Percentiles rank a stretch among this genome's conserved stretches.
These are phyloP conservation scores for Amylocarpus encephaloides DNA, from an alignment of 2,329 filamentous ascomycete species.

Conservation along the genomic window DNA sequence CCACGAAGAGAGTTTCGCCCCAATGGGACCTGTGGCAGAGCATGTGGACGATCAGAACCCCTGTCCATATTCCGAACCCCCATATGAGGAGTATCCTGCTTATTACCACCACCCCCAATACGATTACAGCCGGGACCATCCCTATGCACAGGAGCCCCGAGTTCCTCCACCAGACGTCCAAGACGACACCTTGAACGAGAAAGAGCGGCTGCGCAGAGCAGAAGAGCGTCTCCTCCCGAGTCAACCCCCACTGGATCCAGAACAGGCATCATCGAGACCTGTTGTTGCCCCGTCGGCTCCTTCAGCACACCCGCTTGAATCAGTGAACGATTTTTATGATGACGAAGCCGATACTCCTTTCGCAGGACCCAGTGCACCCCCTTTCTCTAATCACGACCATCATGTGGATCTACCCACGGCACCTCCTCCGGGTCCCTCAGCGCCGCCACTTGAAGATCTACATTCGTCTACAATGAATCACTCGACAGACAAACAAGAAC, in stretches of 20 bases:
- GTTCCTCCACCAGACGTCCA: conserved; percentile 55
- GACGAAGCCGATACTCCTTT: conserved; percentile 36
- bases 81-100: conserved; percentile 26
- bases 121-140: conserved; percentile 30
- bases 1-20: conserved; percentile 17
- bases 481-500: conserved; percentile 58
- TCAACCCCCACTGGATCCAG: conserved; percentile 52
- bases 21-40: conserved; percentile 4
- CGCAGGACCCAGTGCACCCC: conserved; percentile 15
- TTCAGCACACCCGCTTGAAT: conserved; percentile 29
- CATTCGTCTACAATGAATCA: conserved; percentile 18
- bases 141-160: conserved; percentile 36
- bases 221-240: conserved; percentile 79
- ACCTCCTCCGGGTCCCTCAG: conserved; percentile 12
- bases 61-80: conserved; percentile 31
- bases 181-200: conserved; percentile 67
- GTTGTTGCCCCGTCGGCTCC: conserved; percentile 38
- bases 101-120: conserved; percentile 22
- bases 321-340: conserved; percentile 48
- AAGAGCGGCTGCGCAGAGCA: conserved; percentile 69
- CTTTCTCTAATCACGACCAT: conserved; percentile 10
- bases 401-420: background rate
- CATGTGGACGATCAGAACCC: conserved; percentile 14
- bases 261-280: conserved; percentile 34
- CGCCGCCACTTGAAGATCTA: conserved; percentile 22